Evolutionary conservation across 164 flowering plant genomes (phyloP).

Genomic region (Dillenia suffruticosa): DNA sequence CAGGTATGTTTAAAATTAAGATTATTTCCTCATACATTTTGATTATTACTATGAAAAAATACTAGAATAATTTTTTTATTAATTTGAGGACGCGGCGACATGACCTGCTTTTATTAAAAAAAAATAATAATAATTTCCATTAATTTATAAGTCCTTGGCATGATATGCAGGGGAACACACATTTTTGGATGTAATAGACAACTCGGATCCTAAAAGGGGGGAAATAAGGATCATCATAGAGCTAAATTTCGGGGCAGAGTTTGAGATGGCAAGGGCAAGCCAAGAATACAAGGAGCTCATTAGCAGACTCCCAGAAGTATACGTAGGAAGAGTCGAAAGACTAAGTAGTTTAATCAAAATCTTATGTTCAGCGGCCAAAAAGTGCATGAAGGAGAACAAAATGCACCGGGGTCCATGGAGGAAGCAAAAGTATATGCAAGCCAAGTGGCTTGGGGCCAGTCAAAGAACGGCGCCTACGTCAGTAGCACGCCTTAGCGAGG

Average conservation of each 20-base stretch:
- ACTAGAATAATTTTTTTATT: too few relatives aligned
- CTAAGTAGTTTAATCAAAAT: constrained; percentile 49
- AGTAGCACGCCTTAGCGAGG: not conserved
- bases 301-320: constrained; percentile 61
- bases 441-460: constrained; percentile 70
- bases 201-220: constrained; percentile 32
- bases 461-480: constrained; percentile 17
- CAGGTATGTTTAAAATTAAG: constrained; percentile 38
- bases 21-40: not conserved
- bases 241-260: constrained; percentile 67
- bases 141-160: not conserved
- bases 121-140: not conserved
- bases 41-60: too few relatives aligned
- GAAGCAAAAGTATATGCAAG: constrained; percentile 79
- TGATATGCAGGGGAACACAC: constrained; percentile 67
- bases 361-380: constrained; percentile 66
- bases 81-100: too few relatives aligned
- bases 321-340: constrained; percentile 71
- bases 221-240: constrained; percentile 75
- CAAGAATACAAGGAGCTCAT: constrained; percentile 65
- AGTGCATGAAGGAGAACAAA: constrained; percentile 84
- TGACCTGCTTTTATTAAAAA: not conserved
- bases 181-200: constrained; percentile 66
- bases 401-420: constrained; percentile 97
- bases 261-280: constrained; percentile 83